Conservation (phyloP, 768 basidiomycete species). For the Serendipita vermifera region DNA sequence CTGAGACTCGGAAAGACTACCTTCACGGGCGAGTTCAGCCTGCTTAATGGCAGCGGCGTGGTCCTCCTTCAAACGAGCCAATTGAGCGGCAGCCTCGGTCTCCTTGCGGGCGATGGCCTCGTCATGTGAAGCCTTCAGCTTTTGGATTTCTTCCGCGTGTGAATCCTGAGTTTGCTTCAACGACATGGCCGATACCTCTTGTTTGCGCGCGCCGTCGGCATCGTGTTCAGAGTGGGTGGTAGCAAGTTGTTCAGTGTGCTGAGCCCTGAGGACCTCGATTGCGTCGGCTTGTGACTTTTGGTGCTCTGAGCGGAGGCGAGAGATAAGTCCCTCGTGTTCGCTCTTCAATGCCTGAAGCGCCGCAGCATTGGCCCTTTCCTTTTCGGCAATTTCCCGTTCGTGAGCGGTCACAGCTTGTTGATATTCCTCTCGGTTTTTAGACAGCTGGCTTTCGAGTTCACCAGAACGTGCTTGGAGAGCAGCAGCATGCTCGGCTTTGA, state of each 20-base stretch:
- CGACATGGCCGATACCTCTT: background rate
- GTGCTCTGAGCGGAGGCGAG: constrained; percentile 63
- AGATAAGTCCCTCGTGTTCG: constrained; percentile 70
- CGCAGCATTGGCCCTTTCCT: constrained; percentile 44
- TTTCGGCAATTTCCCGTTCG: constrained; percentile 41
- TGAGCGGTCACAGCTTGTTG: constrained; percentile 43
- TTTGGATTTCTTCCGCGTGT: constrained; percentile 14
- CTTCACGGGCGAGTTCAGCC: constrained; percentile 62
- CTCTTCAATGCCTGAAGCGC: constrained; percentile 58
- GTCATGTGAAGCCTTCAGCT: constrained; percentile 16
- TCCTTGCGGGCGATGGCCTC: constrained; percentile 49
- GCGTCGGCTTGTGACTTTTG: constrained; percentile 19
- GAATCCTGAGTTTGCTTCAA: constrained; percentile 10
- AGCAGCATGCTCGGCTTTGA: constrained; percentile 36
- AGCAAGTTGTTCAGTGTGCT: constrained; percentile 7
- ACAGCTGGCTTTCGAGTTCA: constrained; percentile 40
- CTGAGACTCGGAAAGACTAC: constrained; percentile 60
- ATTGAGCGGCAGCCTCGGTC: constrained; percentile 42
- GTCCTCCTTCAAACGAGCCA: constrained; percentile 65
- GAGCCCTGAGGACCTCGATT: constrained; percentile 6
- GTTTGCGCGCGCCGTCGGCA: background rate
- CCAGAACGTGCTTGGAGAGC: constrained; percentile 40
- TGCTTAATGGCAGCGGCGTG: constrained; percentile 62
- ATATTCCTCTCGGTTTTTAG: constrained; percentile 40
- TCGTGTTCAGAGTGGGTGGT: background rate